Conservation (phyloP, 768 basidiomycete species). For the Gyrodon lividus region DNA sequence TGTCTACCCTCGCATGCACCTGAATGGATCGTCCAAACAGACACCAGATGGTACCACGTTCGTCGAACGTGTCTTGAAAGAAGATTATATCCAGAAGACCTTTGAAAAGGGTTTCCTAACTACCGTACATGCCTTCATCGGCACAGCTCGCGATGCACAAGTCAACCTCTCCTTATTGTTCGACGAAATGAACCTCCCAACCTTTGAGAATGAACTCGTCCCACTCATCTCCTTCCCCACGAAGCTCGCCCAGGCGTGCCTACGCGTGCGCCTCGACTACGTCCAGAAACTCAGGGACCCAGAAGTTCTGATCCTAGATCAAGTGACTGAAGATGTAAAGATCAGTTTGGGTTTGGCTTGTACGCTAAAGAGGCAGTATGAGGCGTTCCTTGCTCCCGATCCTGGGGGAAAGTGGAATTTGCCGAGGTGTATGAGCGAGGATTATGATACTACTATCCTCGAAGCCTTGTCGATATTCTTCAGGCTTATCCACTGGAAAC, state of each 20-base stretch:
- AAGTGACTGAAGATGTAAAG: slow-evolving; percentile 91
- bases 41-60: slow-evolving; percentile 77
- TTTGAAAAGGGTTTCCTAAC: slow-evolving; percentile 90
- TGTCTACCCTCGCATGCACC: slow-evolving; percentile 29
- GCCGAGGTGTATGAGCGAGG: slow-evolving; percentile 83
- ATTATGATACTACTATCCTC: slow-evolving; percentile 87
- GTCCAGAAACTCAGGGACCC: slow-evolving; percentile 87
- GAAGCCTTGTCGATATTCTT: slow-evolving; percentile 90
- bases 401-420: slow-evolving; percentile 85
- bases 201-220: slow-evolving; percentile 85
- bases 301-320: slow-evolving; percentile 87
- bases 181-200: slow-evolving; percentile 86
- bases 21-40: slow-evolving; percentile 39
- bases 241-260: slow-evolving; percentile 86
- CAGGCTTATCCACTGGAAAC: slow-evolving; percentile 91
- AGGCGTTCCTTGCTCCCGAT: slow-evolving; percentile 87
- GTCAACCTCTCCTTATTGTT: slow-evolving; percentile 76
- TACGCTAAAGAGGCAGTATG: slow-evolving; percentile 92
- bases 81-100: slow-evolving; percentile 92
- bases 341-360: slow-evolving; percentile 89
- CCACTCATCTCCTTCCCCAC: slow-evolving; percentile 96
- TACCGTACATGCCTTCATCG: slow-evolving; percentile 84
- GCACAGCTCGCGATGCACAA: slow-evolving; percentile 82
- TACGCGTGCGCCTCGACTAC: slow-evolving; percentile 87
- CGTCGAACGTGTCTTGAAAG: slow-evolving; percentile 91